Conservation (phyloP, 2,329 filamentous ascomycete genomes). For the Biscogniauxia mediterranea region DNA sequence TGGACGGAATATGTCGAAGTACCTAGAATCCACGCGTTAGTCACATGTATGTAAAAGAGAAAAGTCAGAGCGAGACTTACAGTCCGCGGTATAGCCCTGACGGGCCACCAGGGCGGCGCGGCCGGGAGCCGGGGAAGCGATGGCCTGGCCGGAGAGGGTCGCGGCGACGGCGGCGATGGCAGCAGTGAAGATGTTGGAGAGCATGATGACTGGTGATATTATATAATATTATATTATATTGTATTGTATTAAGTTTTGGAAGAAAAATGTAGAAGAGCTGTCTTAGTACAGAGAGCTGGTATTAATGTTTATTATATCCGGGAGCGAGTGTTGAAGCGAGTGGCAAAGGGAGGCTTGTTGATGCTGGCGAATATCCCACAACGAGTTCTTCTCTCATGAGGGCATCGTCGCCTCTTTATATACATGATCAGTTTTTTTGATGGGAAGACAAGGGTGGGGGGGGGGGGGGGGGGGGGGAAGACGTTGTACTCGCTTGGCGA, state of each 20-base stretch:
- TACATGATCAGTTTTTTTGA: too few relatives aligned
- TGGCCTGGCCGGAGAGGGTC: slow-evolving; percentile 15
- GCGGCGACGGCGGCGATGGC: slow-evolving; percentile 18
- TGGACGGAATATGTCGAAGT: slow-evolving; percentile 20
- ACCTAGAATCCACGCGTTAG: slow-evolving; percentile 10
- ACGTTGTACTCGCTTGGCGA: too few relatives aligned
- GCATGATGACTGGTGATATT: slow-evolving; percentile 17
- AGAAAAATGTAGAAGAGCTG: not conserved
- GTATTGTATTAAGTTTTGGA: not conserved
- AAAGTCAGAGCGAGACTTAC: slow-evolving; percentile 9
- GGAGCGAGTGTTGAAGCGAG: too few relatives aligned
- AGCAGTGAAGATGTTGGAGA: slow-evolving; percentile 18
- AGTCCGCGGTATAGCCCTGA: slow-evolving; percentile 23
- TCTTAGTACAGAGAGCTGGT: too few relatives aligned
- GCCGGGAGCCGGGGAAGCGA: slow-evolving; percentile 16
- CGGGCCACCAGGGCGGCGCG: slow-evolving; percentile 14
- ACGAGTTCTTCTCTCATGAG: too few relatives aligned
- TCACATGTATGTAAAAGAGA: not conserved
- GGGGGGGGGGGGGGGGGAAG: too few relatives aligned
- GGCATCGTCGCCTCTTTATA: too few relatives aligned
- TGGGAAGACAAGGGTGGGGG: too few relatives aligned
- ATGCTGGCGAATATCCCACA: too few relatives aligned
- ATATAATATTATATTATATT: not conserved
- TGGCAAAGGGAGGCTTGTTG: too few relatives aligned
- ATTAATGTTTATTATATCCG: too few relatives aligned